phyloP scores from a whole-genome alignment of 164 flowering plant species.

The Kingdonia uniflora region DNA sequence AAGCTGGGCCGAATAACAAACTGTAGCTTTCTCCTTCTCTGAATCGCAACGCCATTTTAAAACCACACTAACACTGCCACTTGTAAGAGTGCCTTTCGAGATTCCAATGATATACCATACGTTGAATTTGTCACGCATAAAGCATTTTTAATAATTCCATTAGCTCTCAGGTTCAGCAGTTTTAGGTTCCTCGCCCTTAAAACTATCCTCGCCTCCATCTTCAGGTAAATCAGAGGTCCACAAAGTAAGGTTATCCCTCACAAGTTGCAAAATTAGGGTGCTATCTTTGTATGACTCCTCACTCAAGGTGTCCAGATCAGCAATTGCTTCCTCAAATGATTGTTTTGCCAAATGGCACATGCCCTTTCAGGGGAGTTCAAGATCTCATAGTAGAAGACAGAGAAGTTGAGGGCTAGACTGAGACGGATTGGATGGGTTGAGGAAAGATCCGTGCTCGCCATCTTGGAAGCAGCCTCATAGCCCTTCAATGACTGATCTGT shows the following conservation, averaged over 20 bases:
- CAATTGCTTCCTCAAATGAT: slow-evolving; percentile 92
- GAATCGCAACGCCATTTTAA: too few relatives aligned
- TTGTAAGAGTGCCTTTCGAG: too few relatives aligned
- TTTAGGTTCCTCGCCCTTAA: slow-evolving; percentile 45
- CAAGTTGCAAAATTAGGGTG: too few relatives aligned
- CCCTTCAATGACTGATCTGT: slow-evolving; percentile 74
- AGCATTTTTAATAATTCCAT: too few relatives aligned
- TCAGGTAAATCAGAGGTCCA: slow-evolving; percentile 95
- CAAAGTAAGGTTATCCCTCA: too few relatives aligned
- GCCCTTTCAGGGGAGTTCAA: slow-evolving; percentile 91
- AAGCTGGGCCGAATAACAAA: too few relatives aligned
- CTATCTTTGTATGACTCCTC: slow-evolving; percentile 94
- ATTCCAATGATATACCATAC: too few relatives aligned
- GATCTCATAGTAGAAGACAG: slow-evolving; percentile 81
- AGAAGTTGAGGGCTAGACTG: slow-evolving; percentile 83
- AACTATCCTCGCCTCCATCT: slow-evolving; percentile 62
- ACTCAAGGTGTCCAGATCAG: slow-evolving; percentile 75
- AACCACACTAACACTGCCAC: too few relatives aligned
- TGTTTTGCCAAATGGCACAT: slow-evolving; percentile 85
- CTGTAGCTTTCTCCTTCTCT: too few relatives aligned
- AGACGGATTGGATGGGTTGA: slow-evolving; percentile 87
- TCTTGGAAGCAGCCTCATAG: slow-evolving; percentile 71
- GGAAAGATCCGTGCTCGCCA: slow-evolving; percentile 66
- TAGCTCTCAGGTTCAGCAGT: slow-evolving; percentile 24
- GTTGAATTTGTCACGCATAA: too few relatives aligned